A percentile compares a stretch with the other conserved stretches of the same genome.
Conservation (phyloP, 2,329 filamentous ascomycete species). For the Colletotrichum endophyticum region DNA sequence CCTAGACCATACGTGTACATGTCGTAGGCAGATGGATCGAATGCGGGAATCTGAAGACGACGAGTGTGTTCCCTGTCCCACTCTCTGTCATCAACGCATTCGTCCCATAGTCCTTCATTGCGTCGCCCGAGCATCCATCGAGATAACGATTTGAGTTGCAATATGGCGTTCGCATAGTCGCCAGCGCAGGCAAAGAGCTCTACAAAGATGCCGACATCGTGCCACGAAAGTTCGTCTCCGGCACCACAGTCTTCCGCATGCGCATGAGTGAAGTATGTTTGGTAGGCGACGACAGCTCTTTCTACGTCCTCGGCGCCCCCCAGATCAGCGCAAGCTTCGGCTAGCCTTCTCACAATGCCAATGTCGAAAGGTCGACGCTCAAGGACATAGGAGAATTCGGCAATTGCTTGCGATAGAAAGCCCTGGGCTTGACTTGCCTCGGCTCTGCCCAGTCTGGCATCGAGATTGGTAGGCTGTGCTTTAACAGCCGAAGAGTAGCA, state of each 20-base stretch:
- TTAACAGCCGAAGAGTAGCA: slow-evolving; percentile 66
- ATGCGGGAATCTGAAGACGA: slow-evolving; percentile 66
- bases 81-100: slow-evolving; percentile 79
- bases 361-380: slow-evolving; percentile 59
- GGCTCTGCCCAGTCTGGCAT: slow-evolving; percentile 64
- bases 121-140: slow-evolving; percentile 83
- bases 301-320: slow-evolving; percentile 46
- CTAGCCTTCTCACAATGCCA: slow-evolving; percentile 58
- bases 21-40: slow-evolving; percentile 58
- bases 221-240: slow-evolving; percentile 66
- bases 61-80: slow-evolving; percentile 81
- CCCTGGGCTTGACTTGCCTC: slow-evolving; percentile 62
- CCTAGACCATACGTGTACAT: slow-evolving; percentile 70
- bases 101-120: slow-evolving; percentile 76
- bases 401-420: slow-evolving; percentile 56
- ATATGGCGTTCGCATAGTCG: slow-evolving; percentile 69
- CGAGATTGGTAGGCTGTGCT: slow-evolving; percentile 60
- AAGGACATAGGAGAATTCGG: slow-evolving; percentile 61
- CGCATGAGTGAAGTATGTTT: slow-evolving; percentile 49
- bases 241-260: slow-evolving; percentile 26
- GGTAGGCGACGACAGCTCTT: slow-evolving; percentile 54
- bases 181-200: slow-evolving; percentile 75
- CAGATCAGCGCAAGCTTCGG: slow-evolving; percentile 61
- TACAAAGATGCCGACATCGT: slow-evolving; percentile 83
- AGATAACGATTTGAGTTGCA: slow-evolving; percentile 72